Evolutionary conservation across 192 early-diverging fungal genomes (phyloP).

Genomic region (Umbelopsis vinacea): DNA sequence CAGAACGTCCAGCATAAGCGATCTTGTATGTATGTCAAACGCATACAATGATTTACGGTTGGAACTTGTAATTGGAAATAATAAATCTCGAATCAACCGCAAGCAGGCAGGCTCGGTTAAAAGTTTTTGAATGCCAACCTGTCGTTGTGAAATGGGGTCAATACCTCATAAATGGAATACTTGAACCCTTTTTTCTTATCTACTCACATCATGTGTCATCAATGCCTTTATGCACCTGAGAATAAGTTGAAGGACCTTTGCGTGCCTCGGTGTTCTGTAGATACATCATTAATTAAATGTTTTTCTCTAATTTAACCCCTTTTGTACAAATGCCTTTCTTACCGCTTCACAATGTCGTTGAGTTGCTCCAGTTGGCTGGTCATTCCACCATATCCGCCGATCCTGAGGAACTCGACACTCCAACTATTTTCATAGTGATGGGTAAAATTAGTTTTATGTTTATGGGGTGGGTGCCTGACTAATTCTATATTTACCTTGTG

Average conservation of each 20-base stretch:
- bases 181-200: too few species aligned
- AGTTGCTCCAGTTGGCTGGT: conserved; percentile 33
- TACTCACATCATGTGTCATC: conserved; percentile 27
- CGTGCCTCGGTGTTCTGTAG: neutral
- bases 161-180: neutral
- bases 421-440: conserved; percentile 27
- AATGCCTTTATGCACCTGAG: conserved; percentile 21
- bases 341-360: conserved; percentile 36
- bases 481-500: conserved; percentile 21
- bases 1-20: conserved; percentile 19
- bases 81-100: conserved; percentile 17
- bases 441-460: neutral
- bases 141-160: neutral
- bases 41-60: conserved; percentile 9
- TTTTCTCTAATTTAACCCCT: too few species aligned
- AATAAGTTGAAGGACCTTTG: conserved; percentile 7
- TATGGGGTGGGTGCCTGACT: neutral
- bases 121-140: conserved; percentile 24
- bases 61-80: conserved; percentile 4
- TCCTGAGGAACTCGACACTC: conserved; percentile 35
- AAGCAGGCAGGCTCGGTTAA: conserved; percentile 11
- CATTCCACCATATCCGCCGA: conserved; percentile 35
- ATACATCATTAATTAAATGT: too few species aligned
- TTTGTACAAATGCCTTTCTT: neutral
- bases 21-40: conserved; percentile 21